Percentiles rank a stretch among this genome's conserved stretches.
Conservation (phyloP, 148 eudicot genomes). For the Salicornia ramosissima region DNA sequence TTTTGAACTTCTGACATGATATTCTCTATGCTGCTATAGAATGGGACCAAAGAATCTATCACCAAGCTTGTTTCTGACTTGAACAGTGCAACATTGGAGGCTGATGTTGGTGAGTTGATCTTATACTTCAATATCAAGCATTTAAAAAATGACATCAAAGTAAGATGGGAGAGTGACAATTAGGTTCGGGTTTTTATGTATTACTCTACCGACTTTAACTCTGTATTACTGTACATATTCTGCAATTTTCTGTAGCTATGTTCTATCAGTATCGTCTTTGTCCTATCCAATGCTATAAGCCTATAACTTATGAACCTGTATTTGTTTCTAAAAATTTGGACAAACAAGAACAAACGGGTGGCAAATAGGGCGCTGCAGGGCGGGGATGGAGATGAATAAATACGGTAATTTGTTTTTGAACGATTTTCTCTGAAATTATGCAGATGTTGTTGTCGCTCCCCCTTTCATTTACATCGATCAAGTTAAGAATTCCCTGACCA, state of each 20-base stretch:
- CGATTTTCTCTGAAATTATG: slow-evolving; percentile 9
- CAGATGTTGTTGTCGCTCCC: slow-evolving; percentile 96
- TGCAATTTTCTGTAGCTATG: not conserved
- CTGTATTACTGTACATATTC: not conserved
- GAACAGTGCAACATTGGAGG: slow-evolving; percentile 77
- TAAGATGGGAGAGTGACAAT: no score
- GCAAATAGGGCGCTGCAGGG: not conserved
- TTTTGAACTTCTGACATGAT: not conserved
- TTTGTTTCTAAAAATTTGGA: not conserved
- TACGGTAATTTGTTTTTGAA: not conserved
- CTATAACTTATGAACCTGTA: no score
- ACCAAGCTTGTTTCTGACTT: slow-evolving; percentile 82
- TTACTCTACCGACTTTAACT: no score
- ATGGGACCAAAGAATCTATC: slow-evolving; percentile 89
- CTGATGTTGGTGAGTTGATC: slow-evolving; percentile 80
- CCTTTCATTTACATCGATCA: slow-evolving; percentile 87
- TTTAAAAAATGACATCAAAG: no score
- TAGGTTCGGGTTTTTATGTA: no score
- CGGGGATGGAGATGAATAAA: not conserved
- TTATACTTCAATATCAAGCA: slow-evolving; percentile 8
- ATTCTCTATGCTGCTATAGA: slow-evolving; percentile 31
- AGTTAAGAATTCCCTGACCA: slow-evolving; percentile 75
- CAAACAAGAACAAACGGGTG: no score
- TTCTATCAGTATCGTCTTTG: not conserved
- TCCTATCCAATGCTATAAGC: not conserved